Conservation (phyloP, 1,139 yeast genomes). For the Casaregolazyma suthepensis region DNA sequence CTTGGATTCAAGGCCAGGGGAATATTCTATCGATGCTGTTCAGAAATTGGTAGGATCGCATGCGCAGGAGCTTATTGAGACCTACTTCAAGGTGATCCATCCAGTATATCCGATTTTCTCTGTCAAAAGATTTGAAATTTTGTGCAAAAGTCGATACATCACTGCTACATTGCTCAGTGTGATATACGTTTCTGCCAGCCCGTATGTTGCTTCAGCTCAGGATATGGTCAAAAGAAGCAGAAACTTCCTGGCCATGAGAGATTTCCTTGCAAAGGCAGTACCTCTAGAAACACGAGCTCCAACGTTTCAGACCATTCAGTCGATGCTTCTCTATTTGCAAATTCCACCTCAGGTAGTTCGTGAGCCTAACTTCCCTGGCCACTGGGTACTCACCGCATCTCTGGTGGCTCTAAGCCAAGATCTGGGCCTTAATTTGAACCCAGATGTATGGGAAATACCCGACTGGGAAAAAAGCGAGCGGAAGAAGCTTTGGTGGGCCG, state of each 20-base stretch:
- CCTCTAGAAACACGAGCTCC: conserved; percentile 4
- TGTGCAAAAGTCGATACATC: neutral
- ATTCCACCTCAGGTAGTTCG: conserved; percentile 8
- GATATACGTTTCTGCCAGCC: conserved; percentile 2
- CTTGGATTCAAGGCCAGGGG: conserved; percentile 4
- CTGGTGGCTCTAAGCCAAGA: conserved; percentile 77
- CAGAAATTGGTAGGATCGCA: conserved; percentile 25
- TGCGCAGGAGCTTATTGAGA: conserved; percentile 26
- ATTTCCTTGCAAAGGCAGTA: conserved; percentile 1
- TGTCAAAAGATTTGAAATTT: neutral
- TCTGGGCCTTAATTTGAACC: conserved; percentile 72
- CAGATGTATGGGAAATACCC: conserved; percentile 77
- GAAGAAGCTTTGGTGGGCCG: conserved; percentile 83
- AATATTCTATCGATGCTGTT: neutral
- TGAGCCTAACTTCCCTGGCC: conserved; percentile 34
- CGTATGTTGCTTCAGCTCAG: conserved; percentile 1
- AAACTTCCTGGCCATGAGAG: conserved; percentile 2
- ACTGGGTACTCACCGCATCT: conserved; percentile 77
- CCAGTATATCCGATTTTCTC: conserved; percentile 30
- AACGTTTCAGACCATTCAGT: conserved; percentile 27
- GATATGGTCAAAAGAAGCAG: neutral
- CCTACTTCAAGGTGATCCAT: conserved; percentile 31
- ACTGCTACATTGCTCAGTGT: conserved; percentile 4
- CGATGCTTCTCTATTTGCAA: conserved; percentile 29
- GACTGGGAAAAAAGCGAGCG: conserved; percentile 84